phyloP scores from a whole-genome alignment of 2,329 filamentous ascomycete species.

The Xylaria multiplex region DNA sequence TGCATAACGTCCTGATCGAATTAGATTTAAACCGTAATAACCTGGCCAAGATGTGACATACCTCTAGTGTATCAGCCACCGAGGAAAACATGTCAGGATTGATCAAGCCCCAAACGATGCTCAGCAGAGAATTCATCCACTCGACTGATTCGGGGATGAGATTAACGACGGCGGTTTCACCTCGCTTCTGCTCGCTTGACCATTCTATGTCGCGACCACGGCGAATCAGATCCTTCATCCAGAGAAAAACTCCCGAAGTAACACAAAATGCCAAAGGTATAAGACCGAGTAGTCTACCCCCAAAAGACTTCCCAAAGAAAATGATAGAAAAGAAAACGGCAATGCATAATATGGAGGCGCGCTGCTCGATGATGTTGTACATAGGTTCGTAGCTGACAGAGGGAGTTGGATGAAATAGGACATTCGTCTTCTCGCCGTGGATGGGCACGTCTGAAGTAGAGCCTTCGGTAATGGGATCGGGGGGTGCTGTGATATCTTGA shows the following conservation, averaged over 20 bases:
- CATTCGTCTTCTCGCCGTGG: conserved; percentile 94
- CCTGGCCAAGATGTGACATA: conserved; percentile 30
- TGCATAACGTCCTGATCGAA: conserved; percentile 83
- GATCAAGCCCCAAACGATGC: conserved; percentile 87
- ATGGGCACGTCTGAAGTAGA: conserved; percentile 94
- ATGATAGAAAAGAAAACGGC: conserved; percentile 79
- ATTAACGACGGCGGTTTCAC: conserved; percentile 86
- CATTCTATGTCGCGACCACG: conserved; percentile 87
- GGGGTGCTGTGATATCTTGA: conserved; percentile 90
- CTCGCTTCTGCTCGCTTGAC: conserved; percentile 85
- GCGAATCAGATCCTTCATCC: conserved; percentile 86
- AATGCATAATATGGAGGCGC: conserved; percentile 75
- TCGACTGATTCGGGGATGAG: conserved; percentile 92
- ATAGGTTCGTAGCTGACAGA: conserved; percentile 90
- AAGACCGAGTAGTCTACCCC: conserved; percentile 79
- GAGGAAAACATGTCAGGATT: conserved; percentile 96
- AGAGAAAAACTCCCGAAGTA: conserved; percentile 82
- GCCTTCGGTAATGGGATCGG: conserved; percentile 83
- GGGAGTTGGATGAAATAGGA: conserved; percentile 94
- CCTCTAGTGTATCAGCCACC: conserved; percentile 87
- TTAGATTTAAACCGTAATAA: conserved; percentile 23
- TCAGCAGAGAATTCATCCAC: conserved; percentile 93
- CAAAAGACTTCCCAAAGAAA: conserved; percentile 81
- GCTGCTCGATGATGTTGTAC: conserved; percentile 78
- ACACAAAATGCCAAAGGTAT: conserved; percentile 78